Evolutionary conservation across 345 rosid species (phyloP).

Genomic region (Hirschfeldia incana): DNA sequence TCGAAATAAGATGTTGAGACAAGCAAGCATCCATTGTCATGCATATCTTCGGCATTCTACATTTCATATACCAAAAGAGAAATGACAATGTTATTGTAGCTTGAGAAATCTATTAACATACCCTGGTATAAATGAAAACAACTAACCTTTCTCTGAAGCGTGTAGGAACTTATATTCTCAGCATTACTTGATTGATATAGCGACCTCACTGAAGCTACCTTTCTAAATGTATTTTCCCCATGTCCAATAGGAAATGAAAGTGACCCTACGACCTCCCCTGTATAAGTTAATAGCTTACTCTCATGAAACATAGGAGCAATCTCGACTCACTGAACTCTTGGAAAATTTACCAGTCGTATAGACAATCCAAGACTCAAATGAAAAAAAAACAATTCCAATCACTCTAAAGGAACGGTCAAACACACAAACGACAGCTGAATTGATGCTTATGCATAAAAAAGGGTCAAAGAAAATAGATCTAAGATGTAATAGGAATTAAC

Average conservation of each 20-base stretch:
- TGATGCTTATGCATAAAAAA: slow-evolving; percentile 10
- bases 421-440: background rate
- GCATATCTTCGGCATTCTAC: slow-evolving; percentile 50
- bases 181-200: slow-evolving; percentile 56
- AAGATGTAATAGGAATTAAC: slow-evolving; percentile 42
- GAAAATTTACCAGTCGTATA: slow-evolving; percentile 2
- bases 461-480: slow-evolving; percentile 13
- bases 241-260: slow-evolving; percentile 82
- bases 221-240: slow-evolving; percentile 60
- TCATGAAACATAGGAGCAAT: slow-evolving; percentile 29
- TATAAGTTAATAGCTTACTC: slow-evolving; percentile 34
- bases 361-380: slow-evolving; percentile 18
- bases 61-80: slow-evolving; percentile 46
- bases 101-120: slow-evolving; percentile 16
- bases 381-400: slow-evolving; percentile 2
- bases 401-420: slow-evolving; percentile 12
- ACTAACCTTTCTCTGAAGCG: slow-evolving; percentile 76
- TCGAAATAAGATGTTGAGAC: slow-evolving; percentile 80
- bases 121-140: slow-evolving; percentile 15
- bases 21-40: slow-evolving; percentile 62
- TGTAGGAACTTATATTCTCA: slow-evolving; percentile 55
- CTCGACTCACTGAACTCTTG: slow-evolving; percentile 6
- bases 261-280: slow-evolving; percentile 96
- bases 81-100: slow-evolving; percentile 14
- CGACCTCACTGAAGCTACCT: slow-evolving; percentile 78